phyloP scores from a whole-genome alignment of 2,329 filamentous ascomycete genomes.

The Colletotrichum shisoi region DNA sequence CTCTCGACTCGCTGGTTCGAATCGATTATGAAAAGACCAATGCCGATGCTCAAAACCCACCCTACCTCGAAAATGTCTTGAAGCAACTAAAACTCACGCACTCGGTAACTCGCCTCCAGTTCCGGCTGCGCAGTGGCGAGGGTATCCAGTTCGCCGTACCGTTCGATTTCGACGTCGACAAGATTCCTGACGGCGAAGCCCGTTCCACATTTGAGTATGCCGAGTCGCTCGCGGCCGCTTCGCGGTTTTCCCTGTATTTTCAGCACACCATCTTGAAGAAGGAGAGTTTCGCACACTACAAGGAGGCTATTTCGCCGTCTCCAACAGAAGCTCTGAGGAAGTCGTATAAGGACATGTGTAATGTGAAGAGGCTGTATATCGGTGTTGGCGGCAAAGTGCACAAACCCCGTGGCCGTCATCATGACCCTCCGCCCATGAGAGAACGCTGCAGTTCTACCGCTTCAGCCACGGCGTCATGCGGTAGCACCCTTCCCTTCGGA shows the following conservation, averaged over 20 bases:
- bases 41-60: background rate
- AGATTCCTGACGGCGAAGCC: background rate
- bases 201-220: background rate
- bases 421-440: background rate
- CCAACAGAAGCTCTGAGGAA: background rate
- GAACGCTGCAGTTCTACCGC: constrained; percentile 3
- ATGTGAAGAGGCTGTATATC: constrained; percentile 14
- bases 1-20: background rate
- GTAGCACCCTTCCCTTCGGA: constrained; percentile 27
- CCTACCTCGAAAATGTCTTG: constrained; percentile 8
- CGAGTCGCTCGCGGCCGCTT: constrained; percentile 11
- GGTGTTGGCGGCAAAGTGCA: constrained; percentile 11
- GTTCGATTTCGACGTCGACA: background rate
- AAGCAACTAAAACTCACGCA: background rate
- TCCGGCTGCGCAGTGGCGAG: constrained; percentile 1
- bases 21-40: constrained; percentile 2
- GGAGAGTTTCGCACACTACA: background rate
- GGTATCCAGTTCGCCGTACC: constrained; percentile 5
- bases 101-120: constrained; percentile 20
- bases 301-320: background rate
- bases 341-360: constrained; percentile 5
- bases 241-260: constrained; percentile 24
- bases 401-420: background rate
- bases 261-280: constrained; percentile 13
- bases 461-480: constrained; percentile 13